Evolutionary conservation across 768 basidiomycete species (phyloP).

Genomic region (Boletus bicolor): DNA sequence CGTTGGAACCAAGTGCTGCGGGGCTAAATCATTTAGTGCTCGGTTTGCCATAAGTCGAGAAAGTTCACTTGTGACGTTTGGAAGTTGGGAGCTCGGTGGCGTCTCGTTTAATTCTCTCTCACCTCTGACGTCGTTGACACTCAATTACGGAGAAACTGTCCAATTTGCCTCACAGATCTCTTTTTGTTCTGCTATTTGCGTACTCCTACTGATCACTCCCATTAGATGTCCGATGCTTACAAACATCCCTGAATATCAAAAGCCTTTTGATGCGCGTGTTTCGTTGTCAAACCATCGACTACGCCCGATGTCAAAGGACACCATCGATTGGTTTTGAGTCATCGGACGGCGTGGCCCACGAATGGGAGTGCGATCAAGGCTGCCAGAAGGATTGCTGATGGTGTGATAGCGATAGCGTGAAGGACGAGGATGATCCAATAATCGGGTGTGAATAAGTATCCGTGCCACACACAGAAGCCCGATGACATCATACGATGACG

Average conservation of each 20-base stretch:
- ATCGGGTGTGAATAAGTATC: neutral
- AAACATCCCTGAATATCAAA: slow-evolving; percentile 25
- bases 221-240: neutral
- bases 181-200: slow-evolving; percentile 6
- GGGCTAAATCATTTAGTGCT: neutral
- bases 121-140: slow-evolving; percentile 2
- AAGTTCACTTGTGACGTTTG: neutral
- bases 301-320: slow-evolving; percentile 26
- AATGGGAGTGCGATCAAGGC: neutral
- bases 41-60: neutral
- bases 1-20: neutral
- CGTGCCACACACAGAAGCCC: neutral
- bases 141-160: neutral
- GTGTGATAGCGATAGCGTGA: neutral
- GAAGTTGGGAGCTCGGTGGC: neutral
- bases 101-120: too few relatives aligned
- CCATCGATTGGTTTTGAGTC: slow-evolving; percentile 9
- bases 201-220: slow-evolving; percentile 18
- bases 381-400: neutral
- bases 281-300: slow-evolving; percentile 28
- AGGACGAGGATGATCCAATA: neutral
- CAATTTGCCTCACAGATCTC: slow-evolving; percentile 17
- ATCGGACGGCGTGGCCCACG: neutral
- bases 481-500: neutral
- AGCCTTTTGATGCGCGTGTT: slow-evolving; percentile 37